These are phyloP conservation scores for Saxophila tyrrhenica DNA, from an alignment of 495 filamentous ascomycete species.

Conservation along the genomic window DNA sequence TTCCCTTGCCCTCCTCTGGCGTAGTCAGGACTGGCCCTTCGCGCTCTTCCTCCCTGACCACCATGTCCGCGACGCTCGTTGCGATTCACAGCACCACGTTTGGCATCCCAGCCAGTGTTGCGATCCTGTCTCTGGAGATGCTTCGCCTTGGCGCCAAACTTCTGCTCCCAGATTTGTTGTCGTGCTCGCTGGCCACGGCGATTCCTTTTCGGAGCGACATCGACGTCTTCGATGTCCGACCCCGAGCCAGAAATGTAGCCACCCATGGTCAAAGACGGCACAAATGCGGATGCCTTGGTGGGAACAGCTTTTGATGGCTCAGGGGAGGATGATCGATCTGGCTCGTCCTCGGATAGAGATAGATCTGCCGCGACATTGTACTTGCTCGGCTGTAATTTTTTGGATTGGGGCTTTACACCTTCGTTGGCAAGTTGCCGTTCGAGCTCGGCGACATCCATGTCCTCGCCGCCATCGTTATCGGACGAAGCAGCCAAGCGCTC, in stretches of 20 bases:
- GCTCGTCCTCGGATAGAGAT: slow-evolving; percentile 12
- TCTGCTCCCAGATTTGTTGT: slow-evolving; percentile 83
- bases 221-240: slow-evolving; percentile 41
- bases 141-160: slow-evolving; percentile 65
- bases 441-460: slow-evolving; percentile 28
- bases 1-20: slow-evolving; percentile 21
- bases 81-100: slow-evolving; percentile 31
- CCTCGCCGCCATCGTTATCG: slow-evolving; percentile 36
- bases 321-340: slow-evolving; percentile 13
- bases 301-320: slow-evolving; percentile 25
- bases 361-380: slow-evolving; percentile 30
- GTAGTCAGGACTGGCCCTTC: not conserved
- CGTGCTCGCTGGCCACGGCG: slow-evolving; percentile 80
- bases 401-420: slow-evolving; percentile 9
- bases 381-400: not conserved
- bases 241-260: slow-evolving; percentile 91
- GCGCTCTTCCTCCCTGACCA: not conserved
- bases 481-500: slow-evolving; percentile 42
- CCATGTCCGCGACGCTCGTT: slow-evolving; percentile 1
- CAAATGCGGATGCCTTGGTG: slow-evolving; percentile 54
- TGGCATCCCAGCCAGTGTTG: slow-evolving; percentile 42
- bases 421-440: slow-evolving; percentile 17
- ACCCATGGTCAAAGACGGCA: slow-evolving; percentile 73
- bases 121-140: slow-evolving; percentile 43
- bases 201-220: slow-evolving; percentile 52